phyloP scores from a whole-genome alignment of 768 basidiomycete genomes.

The Cyclocybe aegerita region DNA sequence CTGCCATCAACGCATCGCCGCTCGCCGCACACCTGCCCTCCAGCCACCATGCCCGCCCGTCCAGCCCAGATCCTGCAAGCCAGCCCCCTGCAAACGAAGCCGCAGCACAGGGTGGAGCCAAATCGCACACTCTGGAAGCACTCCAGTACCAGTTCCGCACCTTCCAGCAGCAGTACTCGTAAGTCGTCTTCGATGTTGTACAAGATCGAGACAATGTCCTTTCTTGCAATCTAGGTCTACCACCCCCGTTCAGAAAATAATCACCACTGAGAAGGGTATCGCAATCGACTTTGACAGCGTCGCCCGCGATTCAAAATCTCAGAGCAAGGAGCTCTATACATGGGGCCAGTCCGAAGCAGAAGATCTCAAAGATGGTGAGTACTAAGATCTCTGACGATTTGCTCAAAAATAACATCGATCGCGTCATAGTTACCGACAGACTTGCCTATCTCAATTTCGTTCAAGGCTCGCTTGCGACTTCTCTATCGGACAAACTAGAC shows the following conservation, averaged over 20 bases:
- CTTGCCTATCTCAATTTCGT: slow-evolving; percentile 82
- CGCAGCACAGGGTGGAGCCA: slow-evolving; percentile 42
- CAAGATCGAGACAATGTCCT: slow-evolving; percentile 4
- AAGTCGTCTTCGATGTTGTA: slow-evolving; percentile 20
- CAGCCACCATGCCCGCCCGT: slow-evolving; percentile 29
- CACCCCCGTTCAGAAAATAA: slow-evolving; percentile 71
- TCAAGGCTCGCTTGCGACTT: slow-evolving; percentile 61
- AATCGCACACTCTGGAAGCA: slow-evolving; percentile 56
- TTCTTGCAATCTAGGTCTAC: slow-evolving; percentile 41
- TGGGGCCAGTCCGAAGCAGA: slow-evolving; percentile 76
- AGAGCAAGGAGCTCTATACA: slow-evolving; percentile 82
- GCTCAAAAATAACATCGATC: slow-evolving; percentile 5
- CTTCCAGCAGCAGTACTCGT: slow-evolving; percentile 76
- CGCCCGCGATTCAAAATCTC: slow-evolving; percentile 63
- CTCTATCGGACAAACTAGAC: slow-evolving; percentile 64
- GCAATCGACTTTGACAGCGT: slow-evolving; percentile 72
- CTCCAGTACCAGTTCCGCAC: slow-evolving; percentile 73
- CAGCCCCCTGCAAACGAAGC: slow-evolving; percentile 45
- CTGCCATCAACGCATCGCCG: slow-evolving; percentile 61
- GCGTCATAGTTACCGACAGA: slow-evolving; percentile 65
- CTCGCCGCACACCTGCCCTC: slow-evolving; percentile 54
- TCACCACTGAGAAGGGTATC: slow-evolving; percentile 77
- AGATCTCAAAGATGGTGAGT: slow-evolving; percentile 76
- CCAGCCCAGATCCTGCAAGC: slow-evolving; percentile 33
- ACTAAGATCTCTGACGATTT: slow-evolving; percentile 1